Evolutionary conservation across 306 rosid genomes (phyloP), one percentile per base, ranked within the genome.

Genomic region (Cotoneaster glaucophyllus): DNA sequence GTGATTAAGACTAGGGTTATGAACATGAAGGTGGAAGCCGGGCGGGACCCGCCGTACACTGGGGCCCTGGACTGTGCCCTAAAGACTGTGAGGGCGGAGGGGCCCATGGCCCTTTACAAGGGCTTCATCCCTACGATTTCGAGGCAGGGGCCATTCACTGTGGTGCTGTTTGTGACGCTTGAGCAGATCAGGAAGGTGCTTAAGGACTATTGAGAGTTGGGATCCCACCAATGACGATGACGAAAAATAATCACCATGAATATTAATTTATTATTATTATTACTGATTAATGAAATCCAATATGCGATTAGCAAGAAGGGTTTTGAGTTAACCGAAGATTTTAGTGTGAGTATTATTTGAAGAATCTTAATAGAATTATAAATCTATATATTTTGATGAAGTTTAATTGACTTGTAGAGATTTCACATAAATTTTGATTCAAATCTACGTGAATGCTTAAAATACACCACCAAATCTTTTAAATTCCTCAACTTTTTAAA

Each of bases 1-100:
- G 98, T 93, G 74, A 93, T 93, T 8, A 93, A 93, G 86, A 93
- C 97, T 1, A 85, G 98, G 82, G 98, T 89, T 25, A 93, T 93
- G 98, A 93, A 84, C 57, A 93, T 91, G 98, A 88, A 83, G 86
- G 90, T 85, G 84, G 97, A 83, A 81, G 9, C 73, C 0, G 98
- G 89, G 19, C 83, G 53, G 67, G 76, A 29, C 8, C 76, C 93
- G 11, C 90, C 92, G 0, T 91, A 88, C 48, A 82, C 24, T 31
- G 98, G 98, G 57, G 96, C 98, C 2, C n/a, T 91, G 44, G 96
- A 93, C 59, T 93, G 98, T 76, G 96, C 90, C 0, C 2, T 93
- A 14, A 89, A 89, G 79, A 91, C 97, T 24, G 90, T 93, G 34
- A 85, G 66, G 79, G 84, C 90, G 0, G 98, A 93, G 82, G 98